Evolutionary conservation across 2,329 filamentous ascomycete species (phyloP).

Genomic region (Macrophomina pseudophaseolina): DNA sequence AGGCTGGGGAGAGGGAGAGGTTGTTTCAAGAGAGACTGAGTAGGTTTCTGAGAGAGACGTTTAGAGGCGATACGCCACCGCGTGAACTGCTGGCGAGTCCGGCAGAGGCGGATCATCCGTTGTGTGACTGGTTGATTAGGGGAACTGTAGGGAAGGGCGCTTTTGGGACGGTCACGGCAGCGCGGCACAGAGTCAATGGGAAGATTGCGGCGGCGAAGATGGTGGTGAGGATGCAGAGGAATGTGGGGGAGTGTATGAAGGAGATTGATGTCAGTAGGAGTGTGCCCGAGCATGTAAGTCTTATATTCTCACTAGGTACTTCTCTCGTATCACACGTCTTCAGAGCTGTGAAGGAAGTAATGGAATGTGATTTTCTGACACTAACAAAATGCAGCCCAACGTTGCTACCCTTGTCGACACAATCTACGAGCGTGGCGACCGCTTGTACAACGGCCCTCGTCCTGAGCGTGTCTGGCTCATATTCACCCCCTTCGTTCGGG

Average conservation of each 20-base stretch:
- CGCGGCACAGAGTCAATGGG: constrained; percentile 8
- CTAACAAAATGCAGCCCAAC: background rate
- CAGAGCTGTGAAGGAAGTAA: background rate
- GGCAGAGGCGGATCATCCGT: constrained; percentile 8
- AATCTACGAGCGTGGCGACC: constrained; percentile 15
- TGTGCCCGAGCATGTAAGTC: constrained; percentile 13
- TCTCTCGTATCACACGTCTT: background rate
- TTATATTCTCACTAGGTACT: background rate
- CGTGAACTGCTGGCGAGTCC: constrained; percentile 2
- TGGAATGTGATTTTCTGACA: background rate
- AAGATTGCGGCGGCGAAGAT: constrained; percentile 16
- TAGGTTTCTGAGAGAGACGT: background rate
- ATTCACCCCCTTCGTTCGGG: constrained; percentile 9
- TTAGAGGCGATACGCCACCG: constrained; percentile 1
- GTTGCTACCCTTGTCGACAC: constrained; percentile 9
- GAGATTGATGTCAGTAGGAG: constrained; percentile 7
- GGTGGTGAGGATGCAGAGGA: constrained; percentile 13
- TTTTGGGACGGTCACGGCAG: constrained; percentile 16
- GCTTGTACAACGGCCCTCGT: constrained; percentile 9
- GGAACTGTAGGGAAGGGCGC: constrained; percentile 8
- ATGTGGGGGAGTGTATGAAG: constrained; percentile 1
- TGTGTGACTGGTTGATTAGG: constrained; percentile 12
- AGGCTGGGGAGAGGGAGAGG: background rate
- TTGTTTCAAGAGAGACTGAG: constrained; percentile 1
- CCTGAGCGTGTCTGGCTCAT: constrained; percentile 19